phyloP scores from a whole-genome alignment of 345 rosid genomes.

The Eucalyptus pauciflora region DNA sequence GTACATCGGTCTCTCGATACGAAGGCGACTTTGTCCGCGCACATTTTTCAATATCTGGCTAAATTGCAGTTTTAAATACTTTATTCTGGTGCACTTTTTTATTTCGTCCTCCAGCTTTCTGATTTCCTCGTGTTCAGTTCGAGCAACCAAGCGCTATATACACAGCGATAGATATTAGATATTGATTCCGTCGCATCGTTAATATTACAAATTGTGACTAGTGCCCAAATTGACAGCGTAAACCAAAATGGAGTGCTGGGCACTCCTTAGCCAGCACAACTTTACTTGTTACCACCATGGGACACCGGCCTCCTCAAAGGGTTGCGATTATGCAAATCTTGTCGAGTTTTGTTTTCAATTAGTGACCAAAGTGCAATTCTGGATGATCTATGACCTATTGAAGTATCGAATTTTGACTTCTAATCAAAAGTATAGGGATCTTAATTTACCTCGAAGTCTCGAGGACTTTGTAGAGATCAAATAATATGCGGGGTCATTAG shows the following conservation, averaged over 20 bases:
- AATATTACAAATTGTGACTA: not conserved
- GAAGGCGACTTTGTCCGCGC: not conserved
- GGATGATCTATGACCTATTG: not conserved
- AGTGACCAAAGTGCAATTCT: not conserved
- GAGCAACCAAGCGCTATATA: not conserved
- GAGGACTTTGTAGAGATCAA: not conserved
- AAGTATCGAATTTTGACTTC: not conserved
- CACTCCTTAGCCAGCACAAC: not conserved
- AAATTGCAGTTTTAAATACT: not conserved
- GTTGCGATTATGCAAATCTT: not conserved
- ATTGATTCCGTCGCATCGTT: not conserved
- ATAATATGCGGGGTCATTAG: not conserved
- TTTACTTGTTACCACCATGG: not conserved
- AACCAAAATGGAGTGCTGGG: not conserved
- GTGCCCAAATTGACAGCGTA: not conserved
- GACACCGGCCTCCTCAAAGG: not conserved
- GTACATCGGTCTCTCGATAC: not conserved
- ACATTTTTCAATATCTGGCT: not conserved
- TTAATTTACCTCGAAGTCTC: not conserved
- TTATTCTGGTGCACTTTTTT: not conserved
- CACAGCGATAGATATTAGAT: not conserved
- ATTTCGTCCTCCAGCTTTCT: not conserved
- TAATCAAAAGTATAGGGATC: not conserved
- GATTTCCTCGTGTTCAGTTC: not conserved
- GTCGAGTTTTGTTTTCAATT: not conserved